Conservation (phyloP, 306 rosid genomes). For the Cicer yamashitae region DNA sequence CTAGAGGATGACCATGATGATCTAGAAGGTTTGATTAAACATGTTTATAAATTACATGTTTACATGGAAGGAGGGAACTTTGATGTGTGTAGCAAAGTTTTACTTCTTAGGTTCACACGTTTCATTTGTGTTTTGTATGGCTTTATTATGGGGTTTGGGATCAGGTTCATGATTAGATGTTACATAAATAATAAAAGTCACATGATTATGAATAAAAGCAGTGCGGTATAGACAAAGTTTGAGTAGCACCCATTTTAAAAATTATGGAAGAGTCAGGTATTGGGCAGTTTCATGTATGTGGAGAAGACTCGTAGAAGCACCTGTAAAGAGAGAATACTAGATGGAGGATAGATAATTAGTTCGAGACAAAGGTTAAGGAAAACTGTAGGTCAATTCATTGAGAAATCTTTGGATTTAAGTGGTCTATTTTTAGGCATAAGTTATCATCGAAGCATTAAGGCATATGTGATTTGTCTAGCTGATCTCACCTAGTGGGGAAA, state of each 20-base stretch:
- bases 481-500: constrained; percentile 4
- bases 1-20: constrained; percentile 48
- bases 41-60: neutral
- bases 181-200: neutral
- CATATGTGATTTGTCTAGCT: neutral
- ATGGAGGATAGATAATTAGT: neutral
- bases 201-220: neutral
- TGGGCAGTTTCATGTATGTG: neutral
- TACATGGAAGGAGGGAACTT: constrained; percentile 13
- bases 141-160: constrained; percentile 11
- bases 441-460: neutral
- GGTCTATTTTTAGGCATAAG: neutral
- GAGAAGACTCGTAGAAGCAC: neutral
- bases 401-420: neutral
- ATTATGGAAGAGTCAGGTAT: neutral
- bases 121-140: constrained; percentile 24
- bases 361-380: constrained; percentile 2
- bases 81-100: constrained; percentile 10
- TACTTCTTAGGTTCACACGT: constrained; percentile 1
- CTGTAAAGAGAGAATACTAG: neutral
- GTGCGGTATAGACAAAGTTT: neutral
- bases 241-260: neutral
- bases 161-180: constrained; percentile 8
- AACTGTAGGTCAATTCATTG: neutral
- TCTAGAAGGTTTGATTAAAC: constrained; percentile 60